These are phyloP conservation scores for Rosa lucieae DNA, from an alignment of 306 rosid genomes.

Conservation along the genomic window DNA sequence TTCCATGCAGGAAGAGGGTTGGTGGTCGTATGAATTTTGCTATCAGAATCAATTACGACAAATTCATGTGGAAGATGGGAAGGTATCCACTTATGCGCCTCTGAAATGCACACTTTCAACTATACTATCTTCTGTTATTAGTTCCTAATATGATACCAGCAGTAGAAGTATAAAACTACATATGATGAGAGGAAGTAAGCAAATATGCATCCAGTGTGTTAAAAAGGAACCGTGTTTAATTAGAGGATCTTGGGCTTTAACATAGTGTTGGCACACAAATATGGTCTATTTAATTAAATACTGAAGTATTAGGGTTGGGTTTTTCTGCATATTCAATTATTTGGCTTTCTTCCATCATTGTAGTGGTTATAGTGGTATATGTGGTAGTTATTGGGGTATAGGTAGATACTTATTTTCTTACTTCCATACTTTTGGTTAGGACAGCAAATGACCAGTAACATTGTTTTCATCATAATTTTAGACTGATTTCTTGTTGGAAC, in stretches of 20 bases:
- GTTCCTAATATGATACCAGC: not conserved
- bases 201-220: not conserved
- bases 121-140: not conserved
- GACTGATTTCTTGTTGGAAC: not conserved
- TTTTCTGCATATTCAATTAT: constrained; percentile 7
- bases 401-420: not conserved
- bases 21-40: constrained; percentile 99
- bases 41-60: constrained; percentile 72
- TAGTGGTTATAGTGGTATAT: constrained; percentile 8
- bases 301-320: not conserved
- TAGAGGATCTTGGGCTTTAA: not conserved
- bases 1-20: constrained; percentile 89
- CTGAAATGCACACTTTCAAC: not conserved
- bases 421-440: not conserved
- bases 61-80: constrained; percentile 80
- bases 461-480: not conserved
- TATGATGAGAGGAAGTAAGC: not conserved
- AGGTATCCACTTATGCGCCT: constrained; percentile 49
- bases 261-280: not conserved
- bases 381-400: not conserved
- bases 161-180: not conserved
- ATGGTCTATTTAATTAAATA: not conserved
- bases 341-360: constrained; percentile 8
- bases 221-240: not conserved
- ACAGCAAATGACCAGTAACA: not conserved